A percentile compares a stretch with the other conserved stretches of the same genome.
Conservation (phyloP, 371 early-diverging fungal species). For the Apophysomyces trapeziformis region DNA sequence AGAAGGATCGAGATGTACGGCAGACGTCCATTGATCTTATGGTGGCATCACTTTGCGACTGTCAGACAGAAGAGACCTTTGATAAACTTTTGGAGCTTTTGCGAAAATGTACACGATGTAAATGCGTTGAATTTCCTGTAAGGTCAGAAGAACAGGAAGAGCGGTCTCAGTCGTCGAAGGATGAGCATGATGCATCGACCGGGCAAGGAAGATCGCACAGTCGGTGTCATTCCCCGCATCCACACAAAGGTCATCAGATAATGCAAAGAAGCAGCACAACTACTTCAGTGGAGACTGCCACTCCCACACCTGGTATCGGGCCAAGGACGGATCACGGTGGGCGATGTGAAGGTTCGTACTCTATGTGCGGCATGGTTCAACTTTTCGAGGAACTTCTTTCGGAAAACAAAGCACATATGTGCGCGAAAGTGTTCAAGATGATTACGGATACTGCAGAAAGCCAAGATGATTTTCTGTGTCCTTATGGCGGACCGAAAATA, state of each 20-base stretch:
- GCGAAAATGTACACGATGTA: conserved; percentile 47
- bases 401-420: conserved; percentile 16
- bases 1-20: conserved; percentile 55
- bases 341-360: conserved; percentile 34
- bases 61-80: conserved; percentile 45
- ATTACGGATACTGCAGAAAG: conserved; percentile 53
- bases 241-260: conserved; percentile 4
- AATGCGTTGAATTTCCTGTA: conserved; percentile 24
- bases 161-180: not conserved
- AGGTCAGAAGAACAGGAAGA: not conserved
- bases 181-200: conserved; percentile 2
- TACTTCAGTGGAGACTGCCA: conserved; percentile 12
- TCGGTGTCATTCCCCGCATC: conserved; percentile 17
- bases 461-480: conserved; percentile 36
- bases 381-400: conserved; percentile 35
- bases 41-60: conserved; percentile 41
- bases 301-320: conserved; percentile 10
- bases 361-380: conserved; percentile 43
- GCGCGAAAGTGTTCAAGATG: conserved; percentile 51
- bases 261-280: conserved; percentile 20
- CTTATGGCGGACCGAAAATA: conserved; percentile 57
- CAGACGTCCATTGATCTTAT: conserved; percentile 56
- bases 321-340: not conserved
- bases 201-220: conserved; percentile 25
- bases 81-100: conserved; percentile 47